Conservation (phyloP, 2,329 filamentous ascomycete species). For the Magnaporthales sp. region DNA sequence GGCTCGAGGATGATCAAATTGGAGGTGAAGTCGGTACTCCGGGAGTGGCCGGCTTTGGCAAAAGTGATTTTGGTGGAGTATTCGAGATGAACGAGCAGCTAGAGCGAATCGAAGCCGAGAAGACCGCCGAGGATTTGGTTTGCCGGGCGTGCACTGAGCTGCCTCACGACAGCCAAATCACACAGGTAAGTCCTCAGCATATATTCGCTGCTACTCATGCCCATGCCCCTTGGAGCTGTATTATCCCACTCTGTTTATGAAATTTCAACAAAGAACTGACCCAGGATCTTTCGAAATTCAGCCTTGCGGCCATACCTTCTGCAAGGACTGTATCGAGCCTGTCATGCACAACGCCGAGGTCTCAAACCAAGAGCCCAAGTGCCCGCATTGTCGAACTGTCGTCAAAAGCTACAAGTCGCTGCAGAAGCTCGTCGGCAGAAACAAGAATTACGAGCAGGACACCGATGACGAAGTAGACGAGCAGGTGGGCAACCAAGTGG, state of each 20-base stretch:
- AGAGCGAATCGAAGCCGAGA: constrained; percentile 2
- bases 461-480: neutral
- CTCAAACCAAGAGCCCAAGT: neutral
- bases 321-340: constrained; percentile 14
- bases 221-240: neutral
- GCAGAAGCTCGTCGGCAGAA: neutral
- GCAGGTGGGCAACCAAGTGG: neutral
- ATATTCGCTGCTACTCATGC: neutral
- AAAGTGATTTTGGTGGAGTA: neutral
- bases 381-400: neutral
- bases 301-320: constrained; percentile 25
- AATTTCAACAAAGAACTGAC: neutral
- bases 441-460: neutral
- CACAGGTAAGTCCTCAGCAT: neutral
- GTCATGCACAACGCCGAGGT: neutral
- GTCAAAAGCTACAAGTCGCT: neutral
- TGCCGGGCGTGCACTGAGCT: constrained; percentile 6
- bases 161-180: neutral
- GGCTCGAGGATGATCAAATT: neutral
- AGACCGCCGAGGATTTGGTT: neutral
- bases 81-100: constrained; percentile 7
- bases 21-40: neutral
- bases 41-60: neutral
- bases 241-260: neutral
- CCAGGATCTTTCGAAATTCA: neutral